Conservation (phyloP, 805 yeast species). For the Candida stauntonica region DNA sequence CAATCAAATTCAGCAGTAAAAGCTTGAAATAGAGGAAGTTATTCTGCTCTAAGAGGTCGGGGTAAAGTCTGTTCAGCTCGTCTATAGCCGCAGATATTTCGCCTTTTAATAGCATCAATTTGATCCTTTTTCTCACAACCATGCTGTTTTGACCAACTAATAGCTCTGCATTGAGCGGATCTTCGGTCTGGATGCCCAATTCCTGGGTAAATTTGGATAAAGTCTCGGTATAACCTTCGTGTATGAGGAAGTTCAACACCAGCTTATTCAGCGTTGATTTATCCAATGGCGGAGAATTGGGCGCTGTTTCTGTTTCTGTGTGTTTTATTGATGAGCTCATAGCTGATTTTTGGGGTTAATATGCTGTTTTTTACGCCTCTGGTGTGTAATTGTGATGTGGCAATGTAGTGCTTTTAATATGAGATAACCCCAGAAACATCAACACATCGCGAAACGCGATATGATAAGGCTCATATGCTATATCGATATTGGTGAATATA, state of each 20-base stretch:
- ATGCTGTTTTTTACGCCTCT: too few species aligned
- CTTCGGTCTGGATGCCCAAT: constrained; percentile 28
- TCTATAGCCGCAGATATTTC: constrained; percentile 55
- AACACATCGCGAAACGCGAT: too few species aligned
- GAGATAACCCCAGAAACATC: too few species aligned
- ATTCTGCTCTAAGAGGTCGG: constrained; percentile 59
- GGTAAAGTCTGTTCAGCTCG: constrained; percentile 53
- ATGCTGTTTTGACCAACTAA: constrained; percentile 46
- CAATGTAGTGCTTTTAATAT: too few species aligned
- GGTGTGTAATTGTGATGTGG: too few species aligned
- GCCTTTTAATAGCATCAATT: constrained; percentile 52
- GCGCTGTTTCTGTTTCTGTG: neutral
- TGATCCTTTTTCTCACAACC: constrained; percentile 48
- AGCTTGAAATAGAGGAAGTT: constrained; percentile 67
- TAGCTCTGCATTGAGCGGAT: constrained; percentile 12
- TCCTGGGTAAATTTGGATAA: constrained; percentile 38
- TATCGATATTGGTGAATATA: too few species aligned
- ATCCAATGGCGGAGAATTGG: constrained; percentile 1
- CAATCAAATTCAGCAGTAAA: constrained; percentile 69
- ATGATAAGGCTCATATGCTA: too few species aligned
- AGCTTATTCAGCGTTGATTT: constrained; percentile 29
- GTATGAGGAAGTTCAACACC: constrained; percentile 68
- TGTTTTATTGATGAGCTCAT: too few species aligned
- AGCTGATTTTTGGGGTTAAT: too few species aligned
- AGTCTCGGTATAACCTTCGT: constrained; percentile 73